phyloP scores from a whole-genome alignment of 306 rosid genomes.

The Pterocarpus macrocarpus region DNA sequence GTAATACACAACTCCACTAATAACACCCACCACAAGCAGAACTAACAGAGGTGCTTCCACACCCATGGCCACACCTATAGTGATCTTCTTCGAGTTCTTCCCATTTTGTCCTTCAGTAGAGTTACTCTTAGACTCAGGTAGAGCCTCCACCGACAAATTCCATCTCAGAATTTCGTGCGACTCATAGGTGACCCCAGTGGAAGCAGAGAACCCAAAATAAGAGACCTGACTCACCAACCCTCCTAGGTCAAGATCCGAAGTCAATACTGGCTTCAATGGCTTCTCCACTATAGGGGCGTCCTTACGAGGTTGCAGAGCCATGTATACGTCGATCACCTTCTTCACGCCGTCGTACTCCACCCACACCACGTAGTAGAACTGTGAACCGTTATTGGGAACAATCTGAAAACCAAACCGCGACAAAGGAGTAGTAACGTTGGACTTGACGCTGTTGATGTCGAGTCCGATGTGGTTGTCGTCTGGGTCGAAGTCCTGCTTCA shows the following conservation, averaged over 20 bases:
- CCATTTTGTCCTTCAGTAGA: too few species aligned
- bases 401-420: slow-evolving; percentile 53
- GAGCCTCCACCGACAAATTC: slow-evolving; percentile 65
- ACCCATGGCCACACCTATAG: too few species aligned
- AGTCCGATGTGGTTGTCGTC: slow-evolving; percentile 75
- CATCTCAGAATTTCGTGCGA: slow-evolving; percentile 69
- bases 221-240: slow-evolving; percentile 46
- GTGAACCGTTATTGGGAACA: slow-evolving; percentile 43
- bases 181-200: slow-evolving; percentile 60
- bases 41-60: too few species aligned
- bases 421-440: slow-evolving; percentile 49
- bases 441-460: slow-evolving; percentile 61
- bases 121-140: too few species aligned
- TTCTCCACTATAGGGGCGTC: slow-evolving; percentile 41
- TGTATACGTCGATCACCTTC: slow-evolving; percentile 49
- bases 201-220: slow-evolving; percentile 76
- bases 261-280: slow-evolving; percentile 58
- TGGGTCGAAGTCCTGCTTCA: slow-evolving; percentile 64
- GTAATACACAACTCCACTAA: too few species aligned
- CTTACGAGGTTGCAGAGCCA: slow-evolving; percentile 43
- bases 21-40: too few species aligned
- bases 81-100: too few species aligned
- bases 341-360: slow-evolving; percentile 61
- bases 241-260: slow-evolving; percentile 49
- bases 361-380: slow-evolving; percentile 58